Base-by-base conservation (phyloP, 345 rosid species). In the Sisymbrium irio region DNA sequence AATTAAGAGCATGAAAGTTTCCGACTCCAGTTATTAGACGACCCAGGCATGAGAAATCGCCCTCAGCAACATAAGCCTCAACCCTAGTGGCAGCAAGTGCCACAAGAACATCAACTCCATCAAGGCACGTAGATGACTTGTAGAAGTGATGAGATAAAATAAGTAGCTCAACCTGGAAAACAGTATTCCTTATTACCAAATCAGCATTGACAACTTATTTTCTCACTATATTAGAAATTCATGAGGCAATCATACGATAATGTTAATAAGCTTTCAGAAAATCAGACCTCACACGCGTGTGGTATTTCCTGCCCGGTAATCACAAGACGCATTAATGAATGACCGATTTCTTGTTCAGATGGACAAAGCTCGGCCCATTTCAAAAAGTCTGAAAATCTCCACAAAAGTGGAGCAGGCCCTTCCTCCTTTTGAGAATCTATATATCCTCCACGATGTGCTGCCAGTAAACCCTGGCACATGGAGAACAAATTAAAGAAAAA, bases 361-460 rank as follows among this genome's bases (percentile, higher is more conserved):
- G 99, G 97, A 78, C 99, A 95, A 73, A 95, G 92, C 84, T 90
- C 94, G 2, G 99, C 96, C 99, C 99, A 92, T 65, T 85, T 95
- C 73, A 90, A 82, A 83, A 95, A 92, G 82, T 95, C 99, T 22
- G 97, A 88, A 83, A 89, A 88, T 84, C 99, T 89, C 98, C 99
- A 92, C 78, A 95, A 60, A 28, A 92, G 77, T 70, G 99, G 99
- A 82, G 99, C 90, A 7, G 98, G 98, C 33, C 99, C 99, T 83
- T 95, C 98, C 73, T 95, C 98, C 78, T 87, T 87, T 73, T 92
- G 99, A 76, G 91, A 86, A 78, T 95, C 97, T 79, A 95, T 88
- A 75, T 95, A 95, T 32, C 97, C 99, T 73, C 98, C 99, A 65
- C 98, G 97, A 81, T 95, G 99, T 44, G 99, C 98, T 73, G 99